Conservation (phyloP, 257 asterid species). For the Capsicum pubescens region DNA sequence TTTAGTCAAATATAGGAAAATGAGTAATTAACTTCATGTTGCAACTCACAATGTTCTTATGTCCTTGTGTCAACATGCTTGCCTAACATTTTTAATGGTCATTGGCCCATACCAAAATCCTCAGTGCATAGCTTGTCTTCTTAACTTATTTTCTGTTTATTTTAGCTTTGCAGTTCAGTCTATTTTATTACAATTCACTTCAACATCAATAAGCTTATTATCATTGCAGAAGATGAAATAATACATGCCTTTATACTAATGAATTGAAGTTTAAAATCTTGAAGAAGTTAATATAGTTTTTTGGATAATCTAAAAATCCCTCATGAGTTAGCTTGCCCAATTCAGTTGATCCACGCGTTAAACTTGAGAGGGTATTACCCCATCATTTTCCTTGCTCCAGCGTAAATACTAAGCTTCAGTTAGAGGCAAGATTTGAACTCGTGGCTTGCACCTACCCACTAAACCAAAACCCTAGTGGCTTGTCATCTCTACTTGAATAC, state of each 20-base stretch:
- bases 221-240: conserved; percentile 9
- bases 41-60: conserved; percentile 13
- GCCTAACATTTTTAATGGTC: background rate
- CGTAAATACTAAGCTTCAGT: background rate
- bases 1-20: conserved; percentile 1
- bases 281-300: background rate
- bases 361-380: background rate
- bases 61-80: background rate
- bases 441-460: conserved; percentile 5
- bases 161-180: background rate
- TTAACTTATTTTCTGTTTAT: background rate
- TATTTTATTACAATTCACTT: background rate
- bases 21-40: background rate
- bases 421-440: background rate
- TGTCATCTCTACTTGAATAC: conserved; percentile 11
- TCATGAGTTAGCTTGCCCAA: background rate
- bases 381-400: background rate
- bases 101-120: background rate
- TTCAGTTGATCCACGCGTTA: conserved; percentile 3
- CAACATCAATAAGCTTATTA: conserved; percentile 9
- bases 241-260: background rate
- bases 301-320: background rate
- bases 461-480: conserved; percentile 10
- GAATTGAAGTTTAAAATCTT: conserved; percentile 8
- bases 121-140: background rate